Percentiles rank a stretch among this genome's conserved stretches.
phyloP scores from a whole-genome alignment of 371 early-diverging fungal genomes.

The Mucor circinelloides region DNA sequence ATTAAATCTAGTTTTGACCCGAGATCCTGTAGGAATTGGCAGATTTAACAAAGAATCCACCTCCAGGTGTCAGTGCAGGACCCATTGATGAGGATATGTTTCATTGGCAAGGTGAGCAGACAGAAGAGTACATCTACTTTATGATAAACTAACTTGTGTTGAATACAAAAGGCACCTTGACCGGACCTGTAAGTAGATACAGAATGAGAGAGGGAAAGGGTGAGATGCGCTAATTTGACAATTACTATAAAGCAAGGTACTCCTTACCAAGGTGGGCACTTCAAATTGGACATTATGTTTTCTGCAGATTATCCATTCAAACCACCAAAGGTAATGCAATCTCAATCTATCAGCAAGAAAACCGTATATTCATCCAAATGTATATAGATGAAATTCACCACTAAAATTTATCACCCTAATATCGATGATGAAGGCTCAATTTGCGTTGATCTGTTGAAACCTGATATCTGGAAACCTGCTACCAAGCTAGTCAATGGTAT shows the following conservation, averaged over 20 bases:
- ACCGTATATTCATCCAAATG: background rate
- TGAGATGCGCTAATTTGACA: background rate
- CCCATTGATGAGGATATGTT: constrained; percentile 75
- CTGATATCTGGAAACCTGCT: constrained; percentile 94
- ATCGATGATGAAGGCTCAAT: constrained; percentile 86
- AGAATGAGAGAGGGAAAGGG: background rate
- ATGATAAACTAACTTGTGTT: background rate
- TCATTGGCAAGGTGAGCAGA: constrained; percentile 74
- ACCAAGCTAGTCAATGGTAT: constrained; percentile 69
- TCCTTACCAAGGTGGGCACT: constrained; percentile 86
- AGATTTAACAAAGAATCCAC: constrained; percentile 71
- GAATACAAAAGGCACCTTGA: constrained; percentile 22
- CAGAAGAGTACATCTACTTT: background rate
- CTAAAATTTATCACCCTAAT: constrained; percentile 94
- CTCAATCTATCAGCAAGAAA: background rate
- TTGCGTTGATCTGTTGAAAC: constrained; percentile 80
- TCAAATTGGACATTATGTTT: constrained; percentile 81
- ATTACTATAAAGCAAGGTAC: constrained; percentile 41
- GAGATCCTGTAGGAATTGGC: constrained; percentile 61
- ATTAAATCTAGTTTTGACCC: background rate
- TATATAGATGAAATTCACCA: constrained; percentile 75
- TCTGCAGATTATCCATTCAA: constrained; percentile 92
- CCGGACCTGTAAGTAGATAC: constrained; percentile 42
- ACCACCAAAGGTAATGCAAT: constrained; percentile 75
- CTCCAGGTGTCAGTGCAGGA: constrained; percentile 64